A percentile compares a stretch with the other conserved stretches of the same genome.
Evolutionary conservation across 2,329 filamentous ascomycete species (phyloP).

Genomic region (Sarocladium kiliense): DNA sequence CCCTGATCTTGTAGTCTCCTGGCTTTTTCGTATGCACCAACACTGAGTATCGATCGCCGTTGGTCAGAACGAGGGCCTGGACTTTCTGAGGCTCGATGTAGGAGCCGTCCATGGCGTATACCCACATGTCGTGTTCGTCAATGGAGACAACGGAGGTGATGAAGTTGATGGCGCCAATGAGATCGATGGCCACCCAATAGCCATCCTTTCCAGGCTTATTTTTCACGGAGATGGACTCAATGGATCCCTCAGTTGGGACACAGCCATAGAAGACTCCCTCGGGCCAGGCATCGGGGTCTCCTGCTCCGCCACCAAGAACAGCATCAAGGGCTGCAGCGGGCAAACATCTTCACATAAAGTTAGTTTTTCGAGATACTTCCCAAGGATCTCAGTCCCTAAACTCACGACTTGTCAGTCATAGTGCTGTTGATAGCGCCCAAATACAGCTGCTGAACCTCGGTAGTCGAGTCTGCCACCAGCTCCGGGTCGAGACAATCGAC

Average conservation of each 20-base stretch:
- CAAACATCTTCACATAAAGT: conserved; percentile 24
- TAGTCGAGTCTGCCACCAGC: conserved; percentile 31
- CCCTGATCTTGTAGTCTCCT: conserved; percentile 50
- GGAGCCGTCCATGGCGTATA: conserved; percentile 49
- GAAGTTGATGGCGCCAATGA: conserved; percentile 48
- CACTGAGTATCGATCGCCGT: conserved; percentile 46
- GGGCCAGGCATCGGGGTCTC: conserved; percentile 31
- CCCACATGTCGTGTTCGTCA: conserved; percentile 47
- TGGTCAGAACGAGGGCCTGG: conserved; percentile 40
- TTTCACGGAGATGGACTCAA: conserved; percentile 36
- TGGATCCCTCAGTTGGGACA: conserved; percentile 35
- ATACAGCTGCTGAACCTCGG: conserved; percentile 23
- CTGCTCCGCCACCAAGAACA: conserved; percentile 17
- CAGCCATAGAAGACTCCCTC: conserved; percentile 40
- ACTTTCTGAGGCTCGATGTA: conserved; percentile 48
- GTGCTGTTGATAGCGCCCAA: conserved; percentile 22
- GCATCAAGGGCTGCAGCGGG: conserved; percentile 34
- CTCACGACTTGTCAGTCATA: conserved; percentile 38
- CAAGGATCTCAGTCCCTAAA: background rate
- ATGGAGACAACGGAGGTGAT: conserved; percentile 40
- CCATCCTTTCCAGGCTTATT: conserved; percentile 13
- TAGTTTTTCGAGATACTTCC: too few species aligned
- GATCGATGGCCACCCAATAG: conserved; percentile 48
- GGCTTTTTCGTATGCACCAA: conserved; percentile 39
- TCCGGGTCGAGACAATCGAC: conserved; percentile 45